A percentile compares a stretch with the other conserved stretches of the same genome.
phyloP scores from a whole-genome alignment of 2,329 filamentous ascomycete genomes.

The Leptodontidium sp. region DNA sequence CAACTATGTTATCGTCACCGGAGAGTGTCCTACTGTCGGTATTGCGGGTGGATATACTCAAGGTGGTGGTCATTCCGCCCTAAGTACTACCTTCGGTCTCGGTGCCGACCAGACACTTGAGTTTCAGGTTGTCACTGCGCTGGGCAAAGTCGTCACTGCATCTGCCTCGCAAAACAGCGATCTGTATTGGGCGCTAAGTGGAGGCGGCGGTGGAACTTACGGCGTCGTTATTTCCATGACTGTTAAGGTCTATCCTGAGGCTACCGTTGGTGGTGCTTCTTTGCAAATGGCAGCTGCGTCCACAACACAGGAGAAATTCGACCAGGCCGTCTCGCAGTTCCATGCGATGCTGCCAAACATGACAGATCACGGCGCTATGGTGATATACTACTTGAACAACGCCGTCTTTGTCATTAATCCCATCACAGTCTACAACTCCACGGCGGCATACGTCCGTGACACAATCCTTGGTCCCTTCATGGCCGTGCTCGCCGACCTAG shows the following conservation, averaged over 20 bases:
- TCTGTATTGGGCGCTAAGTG: conserved; percentile 69
- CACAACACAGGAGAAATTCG: conserved; percentile 55
- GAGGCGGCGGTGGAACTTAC: conserved; percentile 67
- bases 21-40: conserved; percentile 64
- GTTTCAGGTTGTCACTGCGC: conserved; percentile 62
- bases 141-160: conserved; percentile 58
- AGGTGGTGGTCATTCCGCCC: conserved; percentile 65
- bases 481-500: conserved; percentile 49
- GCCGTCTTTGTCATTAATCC: conserved; percentile 56
- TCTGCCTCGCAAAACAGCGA: conserved; percentile 58
- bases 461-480: conserved; percentile 56
- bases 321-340: conserved; percentile 56
- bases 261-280: conserved; percentile 53
- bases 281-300: conserved; percentile 51
- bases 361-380: conserved; percentile 58
- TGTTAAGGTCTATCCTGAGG: conserved; percentile 57
- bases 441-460: conserved; percentile 50
- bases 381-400: conserved; percentile 58
- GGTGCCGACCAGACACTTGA: conserved; percentile 66
- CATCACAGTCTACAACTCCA: conserved; percentile 57
- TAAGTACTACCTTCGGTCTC: conserved; percentile 64
- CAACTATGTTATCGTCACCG: conserved; percentile 57
- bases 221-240: conserved; percentile 65
- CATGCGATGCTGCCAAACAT: conserved; percentile 54
- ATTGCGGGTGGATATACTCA: conserved; percentile 65